phyloP scores from a whole-genome alignment of 2,329 filamentous ascomycete genomes.

The Podosphaera aphanis region DNA sequence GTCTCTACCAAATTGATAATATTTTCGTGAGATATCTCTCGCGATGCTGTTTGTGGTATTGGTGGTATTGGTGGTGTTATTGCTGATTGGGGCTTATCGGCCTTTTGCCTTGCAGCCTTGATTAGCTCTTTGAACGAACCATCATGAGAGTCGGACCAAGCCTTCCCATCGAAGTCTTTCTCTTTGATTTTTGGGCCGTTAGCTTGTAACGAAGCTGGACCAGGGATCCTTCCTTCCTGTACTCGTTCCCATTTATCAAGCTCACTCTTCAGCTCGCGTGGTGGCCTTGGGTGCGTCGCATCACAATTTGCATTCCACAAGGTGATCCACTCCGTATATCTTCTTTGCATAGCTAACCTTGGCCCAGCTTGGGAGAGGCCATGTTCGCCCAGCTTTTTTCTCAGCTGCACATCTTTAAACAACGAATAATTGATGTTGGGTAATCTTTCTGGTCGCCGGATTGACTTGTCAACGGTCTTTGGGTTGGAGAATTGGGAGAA shows the following conservation, averaged over 20 bases:
- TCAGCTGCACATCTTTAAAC: conserved; percentile 54
- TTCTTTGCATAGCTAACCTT: conserved; percentile 45
- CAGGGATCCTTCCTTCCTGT: conserved; percentile 37
- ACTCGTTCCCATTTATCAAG: conserved; percentile 72
- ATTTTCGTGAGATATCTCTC: background rate
- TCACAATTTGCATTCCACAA: conserved; percentile 96
- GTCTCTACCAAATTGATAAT: background rate
- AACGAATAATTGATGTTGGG: conserved; percentile 70
- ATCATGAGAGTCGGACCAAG: conserved; percentile 52
- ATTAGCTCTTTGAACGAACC: conserved; percentile 61
- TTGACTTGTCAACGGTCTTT: conserved; percentile 9
- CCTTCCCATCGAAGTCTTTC: conserved; percentile 67
- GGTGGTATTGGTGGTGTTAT: no score
- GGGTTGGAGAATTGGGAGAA: background rate
- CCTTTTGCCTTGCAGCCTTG: conserved; percentile 40
- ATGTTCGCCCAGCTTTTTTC: conserved; percentile 60
- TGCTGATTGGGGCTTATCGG: background rate
- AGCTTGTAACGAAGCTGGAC: conserved; percentile 12
- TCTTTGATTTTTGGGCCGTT: conserved; percentile 39
- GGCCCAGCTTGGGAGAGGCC: conserved; percentile 51
- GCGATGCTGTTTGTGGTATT: no score
- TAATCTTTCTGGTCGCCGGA: conserved; percentile 20
- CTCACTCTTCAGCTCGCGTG: conserved; percentile 50
- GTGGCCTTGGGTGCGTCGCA: conserved; percentile 45
- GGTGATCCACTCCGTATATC: conserved; percentile 85